phyloP scores from a whole-genome alignment of 306 rosid genomes.

The Pueraria montana region DNA sequence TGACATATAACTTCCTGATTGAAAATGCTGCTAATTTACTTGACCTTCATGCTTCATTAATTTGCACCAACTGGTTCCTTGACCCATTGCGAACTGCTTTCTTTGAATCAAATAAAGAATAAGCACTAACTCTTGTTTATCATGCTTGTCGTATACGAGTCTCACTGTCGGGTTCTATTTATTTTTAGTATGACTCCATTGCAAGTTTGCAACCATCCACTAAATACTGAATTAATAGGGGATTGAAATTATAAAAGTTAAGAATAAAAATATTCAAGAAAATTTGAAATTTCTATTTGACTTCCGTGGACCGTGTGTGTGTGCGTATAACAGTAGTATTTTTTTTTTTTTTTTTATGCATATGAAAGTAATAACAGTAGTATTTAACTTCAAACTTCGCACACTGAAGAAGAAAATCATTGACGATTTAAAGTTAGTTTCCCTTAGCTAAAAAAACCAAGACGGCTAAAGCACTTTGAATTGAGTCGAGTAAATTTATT shows the following conservation, averaged over 20 bases:
- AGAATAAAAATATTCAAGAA: neutral
- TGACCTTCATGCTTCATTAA: conserved; percentile 11
- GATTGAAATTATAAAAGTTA: neutral
- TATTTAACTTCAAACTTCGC: too few relatives aligned
- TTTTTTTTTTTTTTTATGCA: too few relatives aligned
- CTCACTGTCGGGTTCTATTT: neutral
- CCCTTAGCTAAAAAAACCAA: too few relatives aligned
- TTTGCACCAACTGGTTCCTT: neutral
- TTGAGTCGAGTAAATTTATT: too few relatives aligned
- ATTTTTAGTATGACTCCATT: neutral
- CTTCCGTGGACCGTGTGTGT: neutral
- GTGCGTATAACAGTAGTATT: too few relatives aligned
- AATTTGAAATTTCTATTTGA: neutral
- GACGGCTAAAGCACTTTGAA: too few relatives aligned
- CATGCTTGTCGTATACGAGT: conserved; percentile 6
- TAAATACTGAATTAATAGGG: neutral
- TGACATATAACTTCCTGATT: conserved; percentile 3
- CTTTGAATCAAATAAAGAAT: conserved; percentile 7
- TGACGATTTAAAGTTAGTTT: too few relatives aligned
- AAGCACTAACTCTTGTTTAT: neutral
- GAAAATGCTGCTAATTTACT: conserved; percentile 1
- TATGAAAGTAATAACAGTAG: too few relatives aligned
- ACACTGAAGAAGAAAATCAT: too few relatives aligned
- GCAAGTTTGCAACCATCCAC: neutral
- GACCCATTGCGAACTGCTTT: neutral